Evolutionary conservation across 2,329 filamentous ascomycete species (phyloP).

Genomic region (Podosphaera fusca): DNA sequence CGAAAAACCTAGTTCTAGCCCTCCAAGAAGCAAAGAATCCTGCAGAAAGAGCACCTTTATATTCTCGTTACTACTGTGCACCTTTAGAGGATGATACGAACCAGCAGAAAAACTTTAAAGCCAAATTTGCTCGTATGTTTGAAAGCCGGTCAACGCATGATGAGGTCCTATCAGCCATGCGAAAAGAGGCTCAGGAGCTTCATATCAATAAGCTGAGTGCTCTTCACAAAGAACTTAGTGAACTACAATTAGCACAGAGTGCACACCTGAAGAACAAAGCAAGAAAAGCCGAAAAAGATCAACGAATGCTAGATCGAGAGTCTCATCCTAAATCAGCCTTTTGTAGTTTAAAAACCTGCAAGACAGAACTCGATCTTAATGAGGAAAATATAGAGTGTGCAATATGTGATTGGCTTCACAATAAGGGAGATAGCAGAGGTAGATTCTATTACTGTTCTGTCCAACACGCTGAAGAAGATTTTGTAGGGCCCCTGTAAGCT

Average conservation of each 20-base stretch:
- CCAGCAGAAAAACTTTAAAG: conserved; percentile 12
- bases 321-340: conserved; percentile 4
- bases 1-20: conserved; percentile 4
- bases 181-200: conserved; percentile 9
- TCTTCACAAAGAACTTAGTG: conserved; percentile 7
- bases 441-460: conserved; percentile 10
- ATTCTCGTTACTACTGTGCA: conserved; percentile 12
- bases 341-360: conserved; percentile 9
- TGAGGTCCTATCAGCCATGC: conserved; percentile 10
- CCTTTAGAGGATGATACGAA: conserved; percentile 6
- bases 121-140: conserved; percentile 13
- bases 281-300: conserved; percentile 10
- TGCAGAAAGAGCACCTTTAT: conserved; percentile 10
- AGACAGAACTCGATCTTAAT: conserved; percentile 8
- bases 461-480: conserved; percentile 12
- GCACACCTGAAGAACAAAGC: conserved; percentile 12
- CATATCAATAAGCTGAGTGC: conserved; percentile 6
- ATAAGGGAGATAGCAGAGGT: conserved; percentile 5
- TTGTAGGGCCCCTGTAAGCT: conserved; percentile 4
- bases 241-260: conserved; percentile 13
- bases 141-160: conserved; percentile 9
- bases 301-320: conserved; percentile 5
- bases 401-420: conserved; percentile 13
- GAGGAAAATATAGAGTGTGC: conserved; percentile 12
- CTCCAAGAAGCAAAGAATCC: conserved; percentile 7